phyloP scores from a whole-genome alignment of 495 filamentous ascomycete species.

The Aspergillus incahuasiensis region DNA sequence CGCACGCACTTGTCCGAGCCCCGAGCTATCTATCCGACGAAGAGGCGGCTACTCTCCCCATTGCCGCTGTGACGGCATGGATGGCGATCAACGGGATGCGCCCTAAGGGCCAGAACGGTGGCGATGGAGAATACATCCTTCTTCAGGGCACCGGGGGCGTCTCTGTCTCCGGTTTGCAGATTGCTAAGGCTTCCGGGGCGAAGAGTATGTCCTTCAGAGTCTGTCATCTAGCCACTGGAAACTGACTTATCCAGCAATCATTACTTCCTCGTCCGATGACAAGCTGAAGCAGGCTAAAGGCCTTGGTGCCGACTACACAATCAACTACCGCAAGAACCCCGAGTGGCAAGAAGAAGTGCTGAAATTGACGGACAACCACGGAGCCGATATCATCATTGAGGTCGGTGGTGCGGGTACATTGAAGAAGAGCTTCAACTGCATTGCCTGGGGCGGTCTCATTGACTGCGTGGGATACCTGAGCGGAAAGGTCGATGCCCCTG shows the following conservation, averaged over 20 bases:
- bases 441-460: constrained; percentile 64
- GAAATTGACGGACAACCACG: constrained; percentile 51
- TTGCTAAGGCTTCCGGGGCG: constrained; percentile 75
- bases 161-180: constrained; percentile 69
- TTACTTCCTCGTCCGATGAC: constrained; percentile 65
- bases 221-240: background rate
- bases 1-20: constrained; percentile 58
- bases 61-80: constrained; percentile 75
- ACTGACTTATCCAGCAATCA: constrained; percentile 47
- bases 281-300: constrained; percentile 62
- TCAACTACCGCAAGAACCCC: constrained; percentile 65
- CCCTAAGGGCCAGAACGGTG: constrained; percentile 53
- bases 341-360: constrained; percentile 69
- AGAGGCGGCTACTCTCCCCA: constrained; percentile 63
- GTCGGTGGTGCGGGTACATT: constrained; percentile 59
- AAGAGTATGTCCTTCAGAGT: constrained; percentile 32
- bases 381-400: constrained; percentile 68
- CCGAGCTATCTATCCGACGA: constrained; percentile 57
- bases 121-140: constrained; percentile 61
- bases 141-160: constrained; percentile 81
- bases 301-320: constrained; percentile 48
- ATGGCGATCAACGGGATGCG: constrained; percentile 71
- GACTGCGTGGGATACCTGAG: constrained; percentile 63
- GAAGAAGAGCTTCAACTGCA: constrained; percentile 56
- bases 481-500: constrained; percentile 46